Evolutionary conservation across 805 yeast genomes (phyloP), one percentile per base, ranked within the genome.

Genomic region (Candida coleopterorum): DNA sequence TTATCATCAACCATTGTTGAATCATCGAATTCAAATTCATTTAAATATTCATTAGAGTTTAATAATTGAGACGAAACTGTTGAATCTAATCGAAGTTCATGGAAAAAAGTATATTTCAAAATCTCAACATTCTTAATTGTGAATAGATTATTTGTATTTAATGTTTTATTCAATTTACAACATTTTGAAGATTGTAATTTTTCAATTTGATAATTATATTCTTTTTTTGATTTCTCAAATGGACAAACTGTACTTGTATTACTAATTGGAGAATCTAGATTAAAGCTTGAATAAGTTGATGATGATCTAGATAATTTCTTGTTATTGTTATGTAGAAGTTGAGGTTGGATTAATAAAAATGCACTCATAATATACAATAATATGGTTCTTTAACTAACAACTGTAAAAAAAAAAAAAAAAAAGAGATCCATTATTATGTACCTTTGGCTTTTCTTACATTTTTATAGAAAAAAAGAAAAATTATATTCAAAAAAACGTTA

Each of bases 311-410:
- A 16, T 10, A 15, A 16, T 7, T 4, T 6, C 12, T 23, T 23
- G 4, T 25, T 8, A 11, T 17, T 17, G 4, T 7, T n/a, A 15
- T 21, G 22, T 17, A 18, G 12, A 18, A 9, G 15, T 18, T 28
- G 31, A 16, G 31, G 20, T 18, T 5, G 15, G 7, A 28, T 18
- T 18, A 28, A 17, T 22, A 28, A 17, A n/a, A 28, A 28, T 5
- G 31, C 31, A 28, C 31, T 28, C 31, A 28, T 28, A n/a, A n/a
- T n/a, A n/a, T 17, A 14, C 12, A n/a, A 15, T 12, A 25, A 16
- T 6, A 20, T 20, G 22, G 9, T 20, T 9, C 6, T 20, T 20
- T 9, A 20, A 6, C 9, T 20, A 6, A 20, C 6, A 20, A 6
- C 9, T 20, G n/a, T n/a, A n/a, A n/a, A n/a, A n/a, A n/a, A n/a